Evolutionary conservation across 2,329 filamentous ascomycete genomes (phyloP).

Genomic region (Clarireedia monteithiana): DNA sequence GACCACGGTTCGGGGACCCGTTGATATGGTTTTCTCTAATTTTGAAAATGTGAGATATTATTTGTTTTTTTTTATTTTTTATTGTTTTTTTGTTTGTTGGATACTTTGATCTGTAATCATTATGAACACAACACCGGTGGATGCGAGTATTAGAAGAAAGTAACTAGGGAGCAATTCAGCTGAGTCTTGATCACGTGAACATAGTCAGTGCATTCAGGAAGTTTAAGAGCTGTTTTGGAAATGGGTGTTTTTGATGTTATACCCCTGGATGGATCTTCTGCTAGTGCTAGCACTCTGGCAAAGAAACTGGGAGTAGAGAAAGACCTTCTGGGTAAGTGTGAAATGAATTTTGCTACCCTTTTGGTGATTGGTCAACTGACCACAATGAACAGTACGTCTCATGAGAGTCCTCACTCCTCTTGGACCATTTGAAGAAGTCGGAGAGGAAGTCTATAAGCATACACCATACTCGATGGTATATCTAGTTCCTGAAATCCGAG

Average conservation of each 20-base stretch:
- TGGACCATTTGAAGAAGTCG: conserved; percentile 16
- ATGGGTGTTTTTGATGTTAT: conserved; percentile 22
- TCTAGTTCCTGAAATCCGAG: conserved; percentile 13
- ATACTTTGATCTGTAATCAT: not conserved
- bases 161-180: not conserved
- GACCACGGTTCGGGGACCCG: not conserved
- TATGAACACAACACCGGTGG: not conserved
- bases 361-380: not conserved
- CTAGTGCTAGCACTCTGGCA: conserved; percentile 14
- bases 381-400: conserved; percentile 16
- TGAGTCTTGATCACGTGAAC: conserved; percentile 1
- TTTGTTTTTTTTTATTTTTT: no score
- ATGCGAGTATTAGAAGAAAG: not conserved
- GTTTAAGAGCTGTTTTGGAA: conserved; percentile 16
- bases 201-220: conserved; percentile 9
- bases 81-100: not conserved
- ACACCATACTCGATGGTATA: conserved; percentile 19
- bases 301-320: conserved; percentile 19
- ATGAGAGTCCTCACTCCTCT: conserved; percentile 17
- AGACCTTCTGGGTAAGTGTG: conserved; percentile 18
- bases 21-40: conserved; percentile 6
- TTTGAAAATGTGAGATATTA: conserved; percentile 1
- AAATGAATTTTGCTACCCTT: not conserved
- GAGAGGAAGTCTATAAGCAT: conserved; percentile 19
- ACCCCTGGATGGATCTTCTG: conserved; percentile 15